A percentile compares a stretch with the other conserved stretches of the same genome.
These are phyloP conservation scores for Tetratostichococcus sp. DNA, from an alignment of 139 green algal genomes.

Conservation along the genomic window DNA sequence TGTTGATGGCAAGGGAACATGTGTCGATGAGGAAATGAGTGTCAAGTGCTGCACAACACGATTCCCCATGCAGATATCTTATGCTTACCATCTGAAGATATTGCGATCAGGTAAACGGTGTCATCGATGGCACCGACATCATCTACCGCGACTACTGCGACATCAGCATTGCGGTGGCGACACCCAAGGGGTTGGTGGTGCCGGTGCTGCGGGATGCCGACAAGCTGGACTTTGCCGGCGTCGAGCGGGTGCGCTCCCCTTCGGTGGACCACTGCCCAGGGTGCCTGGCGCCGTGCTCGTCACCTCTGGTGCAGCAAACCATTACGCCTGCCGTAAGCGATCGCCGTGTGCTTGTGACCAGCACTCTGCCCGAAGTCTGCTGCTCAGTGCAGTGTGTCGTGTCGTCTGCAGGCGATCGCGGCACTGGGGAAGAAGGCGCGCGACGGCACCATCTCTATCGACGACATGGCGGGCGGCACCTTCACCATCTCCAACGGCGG, in stretches of 20 bases:
- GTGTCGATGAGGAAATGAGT: no score
- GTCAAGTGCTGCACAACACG: no score
- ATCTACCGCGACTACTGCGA: conserved; percentile 88
- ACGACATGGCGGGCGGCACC: conserved; percentile 98
- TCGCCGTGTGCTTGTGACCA: no score
- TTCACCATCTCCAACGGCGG: conserved; percentile 99
- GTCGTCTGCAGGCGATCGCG: conserved; percentile 75
- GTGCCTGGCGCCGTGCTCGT: no score
- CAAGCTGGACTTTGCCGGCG: conserved; percentile 81
- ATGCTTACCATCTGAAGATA: no score
- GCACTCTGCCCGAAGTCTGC: no score
- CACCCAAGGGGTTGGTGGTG: conserved; percentile 93
- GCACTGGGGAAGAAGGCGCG: conserved; percentile 89
- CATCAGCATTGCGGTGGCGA: conserved; percentile 94
- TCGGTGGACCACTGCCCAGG: no score
- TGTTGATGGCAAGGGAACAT: no score
- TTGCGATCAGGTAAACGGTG: conserved; percentile 69
- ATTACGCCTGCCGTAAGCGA: no score
- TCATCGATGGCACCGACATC: conserved; percentile 95
- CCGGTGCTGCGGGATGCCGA: conserved; percentile 85
- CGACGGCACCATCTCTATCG: conserved; percentile 91
- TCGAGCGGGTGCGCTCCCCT: conserved; percentile 75
- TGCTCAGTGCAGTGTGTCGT: no score
- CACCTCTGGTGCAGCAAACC: no score
- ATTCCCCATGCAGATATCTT: no score